A percentile compares a stretch with the other conserved stretches of the same genome.
phyloP scores from a whole-genome alignment of 176 grass and related monocot genomes.

The Oryza punctata region DNA sequence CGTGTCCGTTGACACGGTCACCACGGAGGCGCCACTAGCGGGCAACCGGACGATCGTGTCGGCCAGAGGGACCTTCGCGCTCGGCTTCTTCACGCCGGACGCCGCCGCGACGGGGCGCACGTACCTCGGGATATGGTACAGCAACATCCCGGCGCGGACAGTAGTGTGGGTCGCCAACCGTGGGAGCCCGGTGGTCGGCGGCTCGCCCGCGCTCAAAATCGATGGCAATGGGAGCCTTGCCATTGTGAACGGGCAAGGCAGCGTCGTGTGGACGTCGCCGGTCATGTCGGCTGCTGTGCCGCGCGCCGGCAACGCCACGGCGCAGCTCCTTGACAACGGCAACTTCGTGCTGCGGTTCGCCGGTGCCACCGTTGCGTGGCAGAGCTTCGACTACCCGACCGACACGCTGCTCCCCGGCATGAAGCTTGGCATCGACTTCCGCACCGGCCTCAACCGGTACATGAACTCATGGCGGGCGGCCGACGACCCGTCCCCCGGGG shows the following conservation, averaged over 20 bases:
- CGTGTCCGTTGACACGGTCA: constrained; percentile 20
- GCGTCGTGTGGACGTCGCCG: constrained; percentile 41
- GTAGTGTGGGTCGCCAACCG: constrained; percentile 75
- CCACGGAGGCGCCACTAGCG: not conserved
- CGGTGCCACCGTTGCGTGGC: not conserved
- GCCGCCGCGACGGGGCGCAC: not conserved
- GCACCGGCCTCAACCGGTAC: constrained; percentile 25
- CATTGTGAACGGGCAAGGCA: not conserved
- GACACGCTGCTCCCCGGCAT: constrained; percentile 52
- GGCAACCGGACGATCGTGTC: constrained; percentile 51
- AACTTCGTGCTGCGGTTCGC: constrained; percentile 56
- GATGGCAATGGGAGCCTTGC: constrained; percentile 42
- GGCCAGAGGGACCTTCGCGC: constrained; percentile 29
- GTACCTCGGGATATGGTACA: constrained; percentile 72
- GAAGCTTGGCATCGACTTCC: constrained; percentile 51
- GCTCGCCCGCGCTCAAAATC: constrained; percentile 26
- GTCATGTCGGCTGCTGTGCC: not conserved
- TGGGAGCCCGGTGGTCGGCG: constrained; percentile 21
- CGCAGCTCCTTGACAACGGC: constrained; percentile 53
- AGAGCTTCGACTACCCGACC: not conserved
- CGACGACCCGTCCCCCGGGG: constrained; percentile 45
- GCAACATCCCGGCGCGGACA: constrained; percentile 18
- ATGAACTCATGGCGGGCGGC: constrained; percentile 46
- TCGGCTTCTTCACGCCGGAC: constrained; percentile 65
- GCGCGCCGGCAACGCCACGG: constrained; percentile 20